Evolutionary conservation across 805 yeast species (phyloP), one percentile per base, ranked within the genome.

Genomic region (Candida rishiriensis): DNA sequence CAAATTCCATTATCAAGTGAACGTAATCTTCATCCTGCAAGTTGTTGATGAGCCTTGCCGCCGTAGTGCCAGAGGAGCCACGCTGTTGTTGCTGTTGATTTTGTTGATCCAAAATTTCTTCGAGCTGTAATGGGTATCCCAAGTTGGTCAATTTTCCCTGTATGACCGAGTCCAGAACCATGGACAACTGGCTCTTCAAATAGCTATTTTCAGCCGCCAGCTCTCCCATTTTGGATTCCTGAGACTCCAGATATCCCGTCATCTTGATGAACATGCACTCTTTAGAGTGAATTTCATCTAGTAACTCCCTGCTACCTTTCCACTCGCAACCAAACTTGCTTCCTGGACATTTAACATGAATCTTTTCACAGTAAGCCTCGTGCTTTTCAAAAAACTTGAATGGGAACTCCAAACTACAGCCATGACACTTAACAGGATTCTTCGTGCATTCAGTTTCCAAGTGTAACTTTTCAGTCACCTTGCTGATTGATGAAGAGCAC

Each of bases 71-170:
- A 30, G 42, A 32, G 50, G 50, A 39, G 39, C 28, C 8, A 29
- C 34, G 15, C 55, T 53, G 38, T 61, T 60, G 41, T 39, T 36
- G 26, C 7, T 21, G 26, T 13, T 12, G 33, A 9, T 30, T 12
- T n/a, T 12, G 14, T 30, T 48, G 40, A 31, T 43, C 52, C 41
- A 44, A 40, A 3, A 76, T 65, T 47, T 76, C 82, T 52, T 75
- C 79, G 10, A 74, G 49, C 3, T 70, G 69, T 39, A 72, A 68
- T 32, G 67, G 62, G 51, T 71, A 73, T 0, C 81, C 81, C 16
- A 75, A 52, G 50, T 76, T 76, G 1, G 78, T 70, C 16, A 76
- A 59, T 50, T 68, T 73, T 0, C 81, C 82, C 43, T 71, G 78
- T 1, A 71, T 60, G 5, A 75, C 64, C 29, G 75, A 69, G 51